These are phyloP conservation scores for Myrmaecium sp. DNA, from an alignment of 2,329 filamentous ascomycete species.

Conservation along the genomic window DNA sequence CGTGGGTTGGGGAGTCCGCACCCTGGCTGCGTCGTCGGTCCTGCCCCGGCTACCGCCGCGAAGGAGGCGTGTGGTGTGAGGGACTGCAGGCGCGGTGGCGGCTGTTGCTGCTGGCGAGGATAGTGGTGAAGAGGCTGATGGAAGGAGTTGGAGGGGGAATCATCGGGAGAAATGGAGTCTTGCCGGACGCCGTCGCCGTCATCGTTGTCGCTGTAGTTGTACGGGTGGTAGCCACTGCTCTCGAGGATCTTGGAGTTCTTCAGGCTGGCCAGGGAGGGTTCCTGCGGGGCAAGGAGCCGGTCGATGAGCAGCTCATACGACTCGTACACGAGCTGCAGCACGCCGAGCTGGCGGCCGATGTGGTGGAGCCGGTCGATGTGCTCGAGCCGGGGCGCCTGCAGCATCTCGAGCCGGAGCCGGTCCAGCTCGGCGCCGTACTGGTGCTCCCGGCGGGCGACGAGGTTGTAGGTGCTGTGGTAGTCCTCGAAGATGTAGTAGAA, in stretches of 20 bases:
- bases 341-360: conserved; percentile 43
- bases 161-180: too few relatives aligned
- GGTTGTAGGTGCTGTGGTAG: conserved; percentile 41
- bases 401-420: conserved; percentile 36
- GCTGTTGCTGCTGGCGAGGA: too few relatives aligned
- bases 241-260: conserved; percentile 24
- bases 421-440: conserved; percentile 32
- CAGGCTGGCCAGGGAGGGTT: conserved; percentile 24
- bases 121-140: too few relatives aligned
- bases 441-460: conserved; percentile 33
- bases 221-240: conserved; percentile 7
- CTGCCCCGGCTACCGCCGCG: neutral
- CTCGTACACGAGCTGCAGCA: conserved; percentile 43
- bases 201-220: conserved; percentile 9
- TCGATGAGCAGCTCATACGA: conserved; percentile 43
- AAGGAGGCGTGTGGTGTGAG: neutral
- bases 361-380: conserved; percentile 38
- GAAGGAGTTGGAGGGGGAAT: too few relatives aligned
- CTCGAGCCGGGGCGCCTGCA: conserved; percentile 28
- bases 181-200: conserved; percentile 17
- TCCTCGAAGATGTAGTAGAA: conserved; percentile 55
- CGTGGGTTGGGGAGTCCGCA: conserved; percentile 16
- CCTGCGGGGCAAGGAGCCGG: conserved; percentile 34
- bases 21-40: neutral
- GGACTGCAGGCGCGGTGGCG: conserved; percentile 11